Evolutionary conservation across 2,329 filamentous ascomycete genomes (phyloP).

Genomic region (Akanthomyces muscarius): DNA sequence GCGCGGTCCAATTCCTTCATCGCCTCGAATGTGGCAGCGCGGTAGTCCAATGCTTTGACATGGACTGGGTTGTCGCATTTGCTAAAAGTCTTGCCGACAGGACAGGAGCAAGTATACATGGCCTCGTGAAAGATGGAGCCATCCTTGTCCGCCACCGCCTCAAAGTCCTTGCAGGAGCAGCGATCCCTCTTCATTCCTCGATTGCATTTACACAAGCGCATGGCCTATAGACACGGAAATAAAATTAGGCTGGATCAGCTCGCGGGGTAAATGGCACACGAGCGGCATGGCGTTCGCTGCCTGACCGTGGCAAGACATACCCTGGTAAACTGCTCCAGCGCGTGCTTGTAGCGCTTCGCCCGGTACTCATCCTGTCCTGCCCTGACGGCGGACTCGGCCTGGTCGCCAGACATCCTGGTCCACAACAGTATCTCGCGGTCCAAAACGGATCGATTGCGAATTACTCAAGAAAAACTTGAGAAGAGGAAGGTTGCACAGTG

Average conservation of each 20-base stretch:
- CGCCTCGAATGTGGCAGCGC: slow-evolving; percentile 38
- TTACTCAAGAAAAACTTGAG: neutral
- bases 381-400: slow-evolving; percentile 28
- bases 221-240: slow-evolving; percentile 26
- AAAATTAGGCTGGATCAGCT: neutral
- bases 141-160: slow-evolving; percentile 29
- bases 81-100: slow-evolving; percentile 34
- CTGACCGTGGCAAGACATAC: slow-evolving; percentile 22
- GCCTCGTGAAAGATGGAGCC: slow-evolving; percentile 40
- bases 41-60: slow-evolving; percentile 39
- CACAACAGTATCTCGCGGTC: neutral
- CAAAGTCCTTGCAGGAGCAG: slow-evolving; percentile 39
- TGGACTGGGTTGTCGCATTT: slow-evolving; percentile 37
- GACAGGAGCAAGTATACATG: slow-evolving; percentile 37
- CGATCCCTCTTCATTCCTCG: slow-evolving; percentile 33
- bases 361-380: slow-evolving; percentile 33
- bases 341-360: slow-evolving; percentile 31
- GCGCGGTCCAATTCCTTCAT: slow-evolving; percentile 36
- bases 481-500: neutral
- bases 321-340: slow-evolving; percentile 35
- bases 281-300: neutral
- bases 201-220: slow-evolving; percentile 34
- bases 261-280: neutral
- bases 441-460: neutral
- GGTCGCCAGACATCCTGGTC: slow-evolving; percentile 2